A percentile compares a stretch with the other conserved stretches of the same genome.
Evolutionary conservation across 352 stramenopile genomes (phyloP).

Genomic region (Blastocystis sp.): DNA sequence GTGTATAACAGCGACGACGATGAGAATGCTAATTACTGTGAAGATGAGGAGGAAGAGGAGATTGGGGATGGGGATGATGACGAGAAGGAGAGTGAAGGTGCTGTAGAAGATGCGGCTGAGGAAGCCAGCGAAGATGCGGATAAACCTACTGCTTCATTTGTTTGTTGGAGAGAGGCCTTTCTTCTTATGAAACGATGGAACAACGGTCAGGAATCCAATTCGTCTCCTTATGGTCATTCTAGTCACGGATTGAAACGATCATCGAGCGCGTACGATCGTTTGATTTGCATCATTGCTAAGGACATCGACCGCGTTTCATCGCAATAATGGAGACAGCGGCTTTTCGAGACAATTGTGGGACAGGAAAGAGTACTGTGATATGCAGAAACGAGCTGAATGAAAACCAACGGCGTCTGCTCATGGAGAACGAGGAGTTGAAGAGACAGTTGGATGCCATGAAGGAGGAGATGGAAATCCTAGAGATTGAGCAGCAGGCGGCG

Average conservation of each 20-base stretch:
- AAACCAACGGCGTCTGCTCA: background rate
- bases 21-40: conserved; percentile 14
- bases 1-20: conserved; percentile 66
- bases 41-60: conserved; percentile 10
- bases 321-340: background rate
- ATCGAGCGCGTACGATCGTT: background rate
- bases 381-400: conserved; percentile 16
- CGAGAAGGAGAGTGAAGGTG: conserved; percentile 56
- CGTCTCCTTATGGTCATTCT: background rate
- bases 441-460: background rate
- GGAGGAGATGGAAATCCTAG: conserved; percentile 8
- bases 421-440: conserved; percentile 33
- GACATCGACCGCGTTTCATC: background rate
- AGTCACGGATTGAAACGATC: background rate
- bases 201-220: background rate
- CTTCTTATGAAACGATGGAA: conserved; percentile 54
- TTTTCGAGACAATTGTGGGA: background rate
- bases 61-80: conserved; percentile 60
- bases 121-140: too few relatives aligned
- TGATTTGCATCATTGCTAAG: background rate
- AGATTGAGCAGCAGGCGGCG: background rate
- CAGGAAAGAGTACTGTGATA: background rate
- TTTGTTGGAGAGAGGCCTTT: conserved; percentile 14
- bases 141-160: conserved; percentile 21
- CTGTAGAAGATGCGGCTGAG: background rate